Conservation (phyloP, 176 grass and related monocot species). For the Tillandsia fasciculata region DNA sequence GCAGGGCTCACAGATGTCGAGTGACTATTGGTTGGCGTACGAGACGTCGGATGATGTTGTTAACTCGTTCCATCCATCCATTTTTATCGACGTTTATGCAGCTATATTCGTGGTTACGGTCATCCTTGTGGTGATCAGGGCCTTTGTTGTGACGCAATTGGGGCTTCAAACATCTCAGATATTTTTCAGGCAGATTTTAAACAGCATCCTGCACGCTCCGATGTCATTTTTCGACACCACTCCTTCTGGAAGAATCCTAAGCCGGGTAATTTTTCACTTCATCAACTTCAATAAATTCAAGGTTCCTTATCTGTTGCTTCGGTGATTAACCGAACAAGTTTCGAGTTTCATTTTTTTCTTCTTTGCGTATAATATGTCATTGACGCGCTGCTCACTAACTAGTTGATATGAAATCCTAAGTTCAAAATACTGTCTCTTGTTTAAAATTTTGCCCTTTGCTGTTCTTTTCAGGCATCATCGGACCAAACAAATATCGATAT, state of each 20-base stretch:
- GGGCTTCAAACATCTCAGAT: conserved; percentile 60
- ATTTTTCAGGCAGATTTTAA: conserved; percentile 81
- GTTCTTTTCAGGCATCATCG: conserved; percentile 53
- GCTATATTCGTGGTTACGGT: conserved; percentile 31
- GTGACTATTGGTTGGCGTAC: conserved; percentile 90
- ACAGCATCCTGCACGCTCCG: conserved; percentile 80
- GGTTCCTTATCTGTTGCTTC: too few relatives aligned
- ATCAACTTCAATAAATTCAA: background rate
- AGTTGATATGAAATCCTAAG: background rate
- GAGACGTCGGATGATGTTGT: conserved; percentile 46
- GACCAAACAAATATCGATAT: conserved; percentile 94
- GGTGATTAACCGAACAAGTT: too few relatives aligned
- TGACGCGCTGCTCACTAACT: background rate
- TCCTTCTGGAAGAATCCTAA: conserved; percentile 92
- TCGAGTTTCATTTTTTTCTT: background rate
- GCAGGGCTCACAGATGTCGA: conserved; percentile 61
- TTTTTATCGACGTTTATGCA: conserved; percentile 70
- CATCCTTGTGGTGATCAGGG: conserved; percentile 34
- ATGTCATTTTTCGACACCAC: conserved; percentile 99
- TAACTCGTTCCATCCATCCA: conserved; percentile 30
- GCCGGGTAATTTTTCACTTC: conserved; percentile 45
- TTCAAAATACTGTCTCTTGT: background rate
- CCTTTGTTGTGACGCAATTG: conserved; percentile 53
- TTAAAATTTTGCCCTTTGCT: background rate
- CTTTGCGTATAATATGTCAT: background rate